Evolutionary conservation across 495 filamentous ascomycete species (phyloP).

Genomic region (Neohortaea acidophila): DNA sequence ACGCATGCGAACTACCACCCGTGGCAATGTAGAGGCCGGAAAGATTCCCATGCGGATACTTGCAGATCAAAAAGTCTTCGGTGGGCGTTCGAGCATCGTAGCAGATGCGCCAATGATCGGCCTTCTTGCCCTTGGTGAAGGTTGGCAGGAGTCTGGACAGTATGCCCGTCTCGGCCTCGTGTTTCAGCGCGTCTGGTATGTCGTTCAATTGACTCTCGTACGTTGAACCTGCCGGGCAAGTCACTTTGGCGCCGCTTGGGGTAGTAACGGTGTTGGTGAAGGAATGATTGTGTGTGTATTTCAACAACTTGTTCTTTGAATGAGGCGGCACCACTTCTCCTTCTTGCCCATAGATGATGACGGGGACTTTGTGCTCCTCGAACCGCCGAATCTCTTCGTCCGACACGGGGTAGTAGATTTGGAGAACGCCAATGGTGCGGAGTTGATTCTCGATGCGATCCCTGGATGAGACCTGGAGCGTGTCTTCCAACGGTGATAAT

Average conservation of each 20-base stretch:
- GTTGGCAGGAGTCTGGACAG: conserved; percentile 1
- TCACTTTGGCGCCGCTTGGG: not conserved
- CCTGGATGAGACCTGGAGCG: not conserved
- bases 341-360: conserved; percentile 5
- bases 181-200: conserved; percentile 2
- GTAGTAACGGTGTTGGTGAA: conserved; percentile 9
- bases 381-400: conserved; percentile 1
- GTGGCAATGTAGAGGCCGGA: conserved; percentile 33
- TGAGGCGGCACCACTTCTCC: conserved; percentile 5
- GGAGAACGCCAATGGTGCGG: conserved; percentile 8
- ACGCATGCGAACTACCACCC: conserved; percentile 35
- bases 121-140: not conserved
- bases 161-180: conserved; percentile 1
- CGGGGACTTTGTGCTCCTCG: conserved; percentile 1
- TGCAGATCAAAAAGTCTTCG: conserved; percentile 20
- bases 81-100: conserved; percentile 21
- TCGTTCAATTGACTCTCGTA: conserved; percentile 1
- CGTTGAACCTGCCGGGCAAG: not conserved
- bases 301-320: conserved; percentile 1
- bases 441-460: conserved; percentile 4
- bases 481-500: conserved; percentile 5
- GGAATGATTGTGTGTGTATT: conserved; percentile 3
- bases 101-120: conserved; percentile 9
- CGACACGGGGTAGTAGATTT: conserved; percentile 2
- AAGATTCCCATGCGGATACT: conserved; percentile 14